Percentiles rank a stretch among this genome's conserved stretches.
Evolutionary conservation across 345 rosid genomes (phyloP).

Genomic region (Brassica juncea): DNA sequence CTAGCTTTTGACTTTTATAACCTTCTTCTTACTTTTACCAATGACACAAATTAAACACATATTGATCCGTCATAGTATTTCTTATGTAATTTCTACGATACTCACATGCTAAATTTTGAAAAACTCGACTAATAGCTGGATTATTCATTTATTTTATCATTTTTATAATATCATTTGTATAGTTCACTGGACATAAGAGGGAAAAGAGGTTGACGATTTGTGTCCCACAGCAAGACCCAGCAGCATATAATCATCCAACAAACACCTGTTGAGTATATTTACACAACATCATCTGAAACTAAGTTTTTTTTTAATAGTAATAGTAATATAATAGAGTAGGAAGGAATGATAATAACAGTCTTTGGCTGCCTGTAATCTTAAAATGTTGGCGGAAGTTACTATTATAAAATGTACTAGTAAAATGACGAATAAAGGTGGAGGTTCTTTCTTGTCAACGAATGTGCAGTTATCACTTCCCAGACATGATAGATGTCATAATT

Average conservation of each 20-base stretch:
- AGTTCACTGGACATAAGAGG: not conserved
- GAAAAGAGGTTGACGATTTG: not conserved
- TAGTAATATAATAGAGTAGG: not conserved
- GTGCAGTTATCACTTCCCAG: not conserved
- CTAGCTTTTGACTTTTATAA: not conserved
- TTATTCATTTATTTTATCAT: not conserved
- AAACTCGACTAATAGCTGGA: not conserved
- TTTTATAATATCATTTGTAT: not conserved
- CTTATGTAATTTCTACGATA: not conserved
- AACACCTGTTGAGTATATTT: not conserved
- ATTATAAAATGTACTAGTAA: not conserved
- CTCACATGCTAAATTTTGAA: not conserved
- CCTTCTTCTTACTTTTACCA: not conserved
- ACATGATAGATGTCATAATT: not conserved
- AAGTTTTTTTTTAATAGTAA: not conserved
- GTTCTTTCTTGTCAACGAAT: not conserved
- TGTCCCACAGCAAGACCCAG: not conserved
- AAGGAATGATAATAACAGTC: not conserved
- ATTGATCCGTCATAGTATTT: not conserved
- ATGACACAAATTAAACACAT: too few relatives aligned
- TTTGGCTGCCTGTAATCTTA: not conserved
- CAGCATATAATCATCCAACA: not conserved
- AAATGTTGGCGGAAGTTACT: not conserved
- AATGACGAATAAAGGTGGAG: not conserved
- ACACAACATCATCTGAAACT: not conserved